Base-by-base conservation (phyloP, 2,329 filamentous ascomycete genomes). In the Phialemoniopsis sp. region DNA sequence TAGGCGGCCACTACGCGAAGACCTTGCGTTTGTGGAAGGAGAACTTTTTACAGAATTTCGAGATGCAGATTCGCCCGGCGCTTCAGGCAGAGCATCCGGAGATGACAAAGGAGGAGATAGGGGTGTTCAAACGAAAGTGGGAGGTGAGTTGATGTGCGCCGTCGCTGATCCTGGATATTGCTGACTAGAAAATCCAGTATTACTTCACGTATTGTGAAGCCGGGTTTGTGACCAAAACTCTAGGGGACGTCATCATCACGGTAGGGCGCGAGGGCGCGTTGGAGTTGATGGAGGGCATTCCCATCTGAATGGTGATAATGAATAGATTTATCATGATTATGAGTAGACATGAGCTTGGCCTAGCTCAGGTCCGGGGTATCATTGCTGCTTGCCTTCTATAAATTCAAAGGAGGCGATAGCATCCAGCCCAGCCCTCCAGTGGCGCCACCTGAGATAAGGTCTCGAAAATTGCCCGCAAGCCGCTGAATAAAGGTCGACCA, bases 141-240 rank as follows among this genome's bases (percentile, higher is more conserved):
- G 74, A 85, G 67, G 74, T 76, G 52, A 57, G 69, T 26, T 6
- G 10, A 10, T 26, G 6, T 6, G 6, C 21, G 21, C 21, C 21
- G 21, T 26, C 10, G 6, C 21, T 26, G 6, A 26, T 10, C 10
- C 21, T 10, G n/a, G n/a, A n/a, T n/a, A n/a, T 87, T 87, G 10
- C 21, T 26, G 10, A 26, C 21, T 6, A 26, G 21, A 26, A 6
- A 6, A 10, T n/a, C 29, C 45, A 80, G 67, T 89, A 87, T 52
- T 89, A 88, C 56, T 89, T 88, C 59, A 70, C 76, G 16, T 88
- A 88, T 55, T 87, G 82, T 46, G 84, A 88, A 57, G 83, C 82
- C 30, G 84, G 83, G 0, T 88, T 89, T 52, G 65, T 75, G 42
- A 84, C 79, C 6, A 87, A 87, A 61, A 85, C 81, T 3, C 57